Conservation (phyloP, 495 filamentous ascomycete genomes). For the Aspergillus cristatus region DNA sequence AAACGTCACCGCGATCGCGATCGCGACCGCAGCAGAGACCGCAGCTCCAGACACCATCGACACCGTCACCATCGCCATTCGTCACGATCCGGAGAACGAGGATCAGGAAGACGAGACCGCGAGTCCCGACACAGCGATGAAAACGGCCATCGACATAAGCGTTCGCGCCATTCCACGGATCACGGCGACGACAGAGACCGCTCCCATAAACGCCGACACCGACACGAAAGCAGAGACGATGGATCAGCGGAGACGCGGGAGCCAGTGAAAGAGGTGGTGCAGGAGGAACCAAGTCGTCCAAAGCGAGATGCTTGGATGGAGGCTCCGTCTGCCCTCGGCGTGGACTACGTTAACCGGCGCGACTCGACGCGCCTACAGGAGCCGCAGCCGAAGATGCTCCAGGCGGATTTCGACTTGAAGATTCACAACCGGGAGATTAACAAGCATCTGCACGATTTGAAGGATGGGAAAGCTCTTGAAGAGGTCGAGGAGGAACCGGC, state of each 20-base stretch:
- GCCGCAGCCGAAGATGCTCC: constrained; percentile 40
- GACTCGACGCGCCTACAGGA: constrained; percentile 30
- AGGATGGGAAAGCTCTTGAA: constrained; percentile 44
- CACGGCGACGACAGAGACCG: constrained; percentile 32
- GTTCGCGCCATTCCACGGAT: constrained; percentile 39
- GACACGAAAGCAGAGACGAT: constrained; percentile 21
- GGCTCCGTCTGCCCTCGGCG: constrained; percentile 65
- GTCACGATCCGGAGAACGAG: constrained; percentile 31
- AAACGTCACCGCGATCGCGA: constrained; percentile 30
- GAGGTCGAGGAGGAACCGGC: constrained; percentile 42
- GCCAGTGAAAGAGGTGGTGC: constrained; percentile 17
- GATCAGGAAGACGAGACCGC: constrained; percentile 17
- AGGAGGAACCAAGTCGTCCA: constrained; percentile 30
- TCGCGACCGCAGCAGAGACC: constrained; percentile 31
- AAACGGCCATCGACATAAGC: constrained; percentile 45
- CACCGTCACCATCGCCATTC: constrained; percentile 39
- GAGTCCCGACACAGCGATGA: constrained; percentile 31
- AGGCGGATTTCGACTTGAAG: constrained; percentile 62
- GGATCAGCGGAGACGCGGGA: constrained; percentile 11
- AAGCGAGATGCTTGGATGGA: constrained; percentile 93
- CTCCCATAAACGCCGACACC: constrained; percentile 25
- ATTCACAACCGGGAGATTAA: constrained; percentile 81
- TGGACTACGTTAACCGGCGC: constrained; percentile 75
- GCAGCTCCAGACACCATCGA: constrained; percentile 24
- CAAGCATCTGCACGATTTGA: constrained; percentile 54